Evolutionary conservation across 2,329 filamentous ascomycete genomes (phyloP), one percentile per base, ranked within the genome.

Genomic region (Raffaelea deltoideospora): DNA sequence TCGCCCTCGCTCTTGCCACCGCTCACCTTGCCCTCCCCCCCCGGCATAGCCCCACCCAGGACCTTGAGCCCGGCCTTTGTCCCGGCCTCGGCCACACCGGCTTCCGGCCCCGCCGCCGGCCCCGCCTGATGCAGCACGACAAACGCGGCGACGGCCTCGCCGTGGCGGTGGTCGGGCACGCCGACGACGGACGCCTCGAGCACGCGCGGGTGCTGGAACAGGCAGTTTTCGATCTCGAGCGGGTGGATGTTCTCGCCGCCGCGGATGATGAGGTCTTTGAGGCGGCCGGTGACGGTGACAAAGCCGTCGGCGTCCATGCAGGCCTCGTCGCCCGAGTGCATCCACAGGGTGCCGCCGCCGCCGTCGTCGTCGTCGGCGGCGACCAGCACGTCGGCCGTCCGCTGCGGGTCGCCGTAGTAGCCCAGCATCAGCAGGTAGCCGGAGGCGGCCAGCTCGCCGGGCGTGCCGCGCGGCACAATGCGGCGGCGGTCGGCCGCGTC

Each of bases 241-340:
- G 90, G 90, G 54, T 94, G 84, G 38, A 95, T 94, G 53, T 98
- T 98, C 55, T 96, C 90, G 19, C 90, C 90, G 21, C 83, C 88
- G 20, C 85, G 73, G 52, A 96, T 96, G 48, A 98, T 95, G 37
- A 96, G 59, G 53, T 98, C 90, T 58, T 96, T 96, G 52, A 94
- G 88, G 14, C 87, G 69, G 3, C 87, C 85, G 1, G 86, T 95
- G 50, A 96, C 94, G 47, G 72, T 71, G 3, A 95, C 72, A 52
- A 86, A 96, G 3, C 88, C 90, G 21, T 86, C 67, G 5, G 58
- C 64, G 42, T 92, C 84, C 71, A 96, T 92, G 36, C 64, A 61
- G 2, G 86, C 90, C 61, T 96, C 88, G 50, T 98, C 90, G 17
- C 90, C 90, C 0, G 81, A 92, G 57, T 81, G 67, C 80, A 96